These are phyloP conservation scores for Closterium sp. DNA, from an alignment of 139 green algal species.

Conservation along the genomic window DNA sequence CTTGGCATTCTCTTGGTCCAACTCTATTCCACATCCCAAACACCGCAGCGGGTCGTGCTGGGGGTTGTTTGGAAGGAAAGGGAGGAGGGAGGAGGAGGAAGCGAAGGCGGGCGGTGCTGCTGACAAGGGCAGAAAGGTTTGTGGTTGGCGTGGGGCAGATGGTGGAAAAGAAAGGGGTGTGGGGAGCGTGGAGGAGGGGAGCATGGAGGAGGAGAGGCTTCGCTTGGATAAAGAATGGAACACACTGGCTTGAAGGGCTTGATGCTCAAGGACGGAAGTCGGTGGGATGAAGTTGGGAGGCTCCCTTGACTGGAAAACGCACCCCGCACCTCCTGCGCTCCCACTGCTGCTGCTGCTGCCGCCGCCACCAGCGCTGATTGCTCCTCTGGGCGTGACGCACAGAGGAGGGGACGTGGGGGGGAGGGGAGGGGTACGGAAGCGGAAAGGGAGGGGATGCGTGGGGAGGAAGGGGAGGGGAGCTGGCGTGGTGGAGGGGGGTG, in stretches of 20 bases:
- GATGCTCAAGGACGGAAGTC: background rate
- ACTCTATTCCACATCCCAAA: background rate
- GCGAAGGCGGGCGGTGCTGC: background rate
- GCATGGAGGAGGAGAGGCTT: background rate
- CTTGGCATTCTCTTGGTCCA: background rate
- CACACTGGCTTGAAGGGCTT: background rate
- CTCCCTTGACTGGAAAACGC: background rate
- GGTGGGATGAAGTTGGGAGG: background rate
- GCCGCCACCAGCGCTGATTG: background rate
- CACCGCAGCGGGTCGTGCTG: background rate
- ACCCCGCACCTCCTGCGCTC: background rate
- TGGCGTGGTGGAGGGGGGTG: background rate
- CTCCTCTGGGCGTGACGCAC: background rate
- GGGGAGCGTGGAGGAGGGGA: background rate
- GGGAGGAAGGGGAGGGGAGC: background rate
- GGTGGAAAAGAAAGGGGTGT: background rate
- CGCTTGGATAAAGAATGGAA: background rate
- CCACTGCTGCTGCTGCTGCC: background rate
- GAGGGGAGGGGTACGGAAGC: background rate
- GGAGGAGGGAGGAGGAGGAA: background rate
- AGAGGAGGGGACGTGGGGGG: background rate
- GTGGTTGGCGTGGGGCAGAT: background rate
- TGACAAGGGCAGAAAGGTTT: background rate
- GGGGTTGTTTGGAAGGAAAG: background rate
- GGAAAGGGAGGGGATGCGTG: background rate